These are phyloP conservation scores for Funneliformis geosporum DNA, from an alignment of 192 early-diverging fungal genomes.

Conservation along the genomic window DNA sequence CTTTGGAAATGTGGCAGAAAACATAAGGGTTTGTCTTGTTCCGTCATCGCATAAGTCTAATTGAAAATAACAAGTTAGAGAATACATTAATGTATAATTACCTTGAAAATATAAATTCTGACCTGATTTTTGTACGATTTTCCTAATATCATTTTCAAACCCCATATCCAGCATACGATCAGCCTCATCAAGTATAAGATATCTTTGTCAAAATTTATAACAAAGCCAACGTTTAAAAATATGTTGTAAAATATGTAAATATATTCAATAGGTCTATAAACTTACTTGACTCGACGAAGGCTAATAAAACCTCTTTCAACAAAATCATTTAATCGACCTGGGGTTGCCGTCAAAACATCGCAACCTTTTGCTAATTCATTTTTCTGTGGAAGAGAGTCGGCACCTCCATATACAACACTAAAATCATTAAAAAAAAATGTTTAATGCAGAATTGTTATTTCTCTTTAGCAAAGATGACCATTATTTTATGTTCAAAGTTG, in stretches of 20 bases:
- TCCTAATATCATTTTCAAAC: constrained; percentile 90
- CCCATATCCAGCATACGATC: constrained; percentile 98
- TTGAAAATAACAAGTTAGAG: constrained; percentile 14
- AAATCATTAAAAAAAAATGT: constrained; percentile 34
- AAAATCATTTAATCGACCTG: constrained; percentile 90
- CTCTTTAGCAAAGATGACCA: too few relatives aligned
- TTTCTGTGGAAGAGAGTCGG: constrained; percentile 74
- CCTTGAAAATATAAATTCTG: neutral
- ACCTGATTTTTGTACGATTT: constrained; percentile 67
- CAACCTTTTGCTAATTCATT: constrained; percentile 82
- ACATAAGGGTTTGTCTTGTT: constrained; percentile 91
- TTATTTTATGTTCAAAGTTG: neutral
- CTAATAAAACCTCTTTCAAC: constrained; percentile 79
- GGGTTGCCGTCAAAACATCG: constrained; percentile 91
- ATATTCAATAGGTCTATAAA: constrained; percentile 39
- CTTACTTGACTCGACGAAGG: constrained; percentile 70
- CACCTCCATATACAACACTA: constrained; percentile 92
- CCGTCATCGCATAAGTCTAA: constrained; percentile 74
- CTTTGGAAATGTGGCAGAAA: constrained; percentile 96
- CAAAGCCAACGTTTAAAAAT: neutral
- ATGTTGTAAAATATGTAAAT: neutral
- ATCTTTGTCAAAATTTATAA: constrained; percentile 34
- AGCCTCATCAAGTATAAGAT: constrained; percentile 80
- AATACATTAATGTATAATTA: neutral
- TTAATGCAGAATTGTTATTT: too few relatives aligned